Evolutionary conservation across 2,329 filamentous ascomycete species (phyloP), one percentile per base, ranked within the genome.

Genomic region (Mycosphaerella arachidis): DNA sequence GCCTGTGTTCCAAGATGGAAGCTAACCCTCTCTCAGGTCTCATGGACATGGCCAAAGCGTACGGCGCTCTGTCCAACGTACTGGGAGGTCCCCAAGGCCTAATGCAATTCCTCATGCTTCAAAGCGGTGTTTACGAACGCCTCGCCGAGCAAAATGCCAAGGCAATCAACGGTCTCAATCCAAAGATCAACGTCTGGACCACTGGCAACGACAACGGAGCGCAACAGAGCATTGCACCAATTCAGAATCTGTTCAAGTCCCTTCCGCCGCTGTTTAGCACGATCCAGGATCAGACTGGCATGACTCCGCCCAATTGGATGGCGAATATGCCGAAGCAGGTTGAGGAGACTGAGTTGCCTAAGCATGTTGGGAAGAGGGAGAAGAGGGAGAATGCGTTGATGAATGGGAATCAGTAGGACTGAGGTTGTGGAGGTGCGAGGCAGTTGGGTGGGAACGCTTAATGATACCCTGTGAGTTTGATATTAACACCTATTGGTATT

Each of bases 131-230:
- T 0, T 93, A 91, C 74, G 84, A 90, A 71, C 83, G 87, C 67
- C 83, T 95, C 53, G 91, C 91, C 59, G 82, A 88, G 68, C 90
- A 89, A 53, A 95, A 95, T 68, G 90, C 88, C 51, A 73, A 81
- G 33, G 91, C 90, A 33, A 84, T 95, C 71, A 81, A 84, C 55
- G 91, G 91, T 29, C 77, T 95, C 66, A 84, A 92, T 73, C 91
- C 91, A 65, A 95, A 95, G 86, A 94, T 95, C 77, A 92, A 87
- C 63, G 86, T 93, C 29, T 96, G 91, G 91, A 94, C 91, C 72
- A 95, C 91, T 8, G 89, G 89, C 0, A 73, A 76, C 53, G 77
- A 82, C 54, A 71, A 69, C 46, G 79, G 72, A 16, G 77, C 75
- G 10, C 78, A 75, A 77, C 83, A 57, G 86, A 90, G 60, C 8